Evolutionary conservation across 169 alveolate genomes (phyloP).

Genomic region (Plasmodium gonderi): DNA sequence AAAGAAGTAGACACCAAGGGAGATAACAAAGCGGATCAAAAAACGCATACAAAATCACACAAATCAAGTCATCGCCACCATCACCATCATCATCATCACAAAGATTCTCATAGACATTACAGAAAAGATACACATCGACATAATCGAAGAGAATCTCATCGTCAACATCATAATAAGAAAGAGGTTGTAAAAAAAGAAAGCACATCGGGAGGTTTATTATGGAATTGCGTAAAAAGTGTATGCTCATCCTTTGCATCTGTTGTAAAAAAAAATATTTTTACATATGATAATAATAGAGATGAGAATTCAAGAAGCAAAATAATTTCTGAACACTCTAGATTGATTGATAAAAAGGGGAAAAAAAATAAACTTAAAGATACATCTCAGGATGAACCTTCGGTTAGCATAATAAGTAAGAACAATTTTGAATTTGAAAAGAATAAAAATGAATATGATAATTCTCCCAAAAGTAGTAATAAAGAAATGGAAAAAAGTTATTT

Average conservation of each 20-base stretch:
- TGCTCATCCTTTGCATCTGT: conserved; percentile 35
- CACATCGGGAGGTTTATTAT: conserved; percentile 10
- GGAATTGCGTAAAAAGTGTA: conserved; percentile 41
- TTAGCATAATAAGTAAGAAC: background rate
- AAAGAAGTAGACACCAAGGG: background rate
- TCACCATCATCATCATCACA: background rate
- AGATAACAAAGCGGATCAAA: background rate
- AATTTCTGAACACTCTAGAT: conserved; percentile 13
- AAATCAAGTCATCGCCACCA: too few species aligned
- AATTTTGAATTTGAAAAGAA: background rate
- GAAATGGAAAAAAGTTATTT: background rate
- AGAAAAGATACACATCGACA: background rate
- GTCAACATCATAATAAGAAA: background rate
- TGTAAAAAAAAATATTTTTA: conserved; percentile 51
- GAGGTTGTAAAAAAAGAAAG: background rate
- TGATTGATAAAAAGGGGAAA: conserved; percentile 27
- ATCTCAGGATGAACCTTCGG: background rate
- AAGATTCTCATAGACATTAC: background rate
- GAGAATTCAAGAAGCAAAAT: background rate
- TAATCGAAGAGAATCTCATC: background rate
- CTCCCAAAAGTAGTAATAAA: too few species aligned
- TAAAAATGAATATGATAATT: background rate
- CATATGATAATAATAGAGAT: background rate
- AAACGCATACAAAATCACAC: background rate
- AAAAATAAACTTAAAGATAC: background rate